Base-by-base conservation (phyloP, 2,329 filamentous ascomycete species). In the Fusarium sp. region DNA sequence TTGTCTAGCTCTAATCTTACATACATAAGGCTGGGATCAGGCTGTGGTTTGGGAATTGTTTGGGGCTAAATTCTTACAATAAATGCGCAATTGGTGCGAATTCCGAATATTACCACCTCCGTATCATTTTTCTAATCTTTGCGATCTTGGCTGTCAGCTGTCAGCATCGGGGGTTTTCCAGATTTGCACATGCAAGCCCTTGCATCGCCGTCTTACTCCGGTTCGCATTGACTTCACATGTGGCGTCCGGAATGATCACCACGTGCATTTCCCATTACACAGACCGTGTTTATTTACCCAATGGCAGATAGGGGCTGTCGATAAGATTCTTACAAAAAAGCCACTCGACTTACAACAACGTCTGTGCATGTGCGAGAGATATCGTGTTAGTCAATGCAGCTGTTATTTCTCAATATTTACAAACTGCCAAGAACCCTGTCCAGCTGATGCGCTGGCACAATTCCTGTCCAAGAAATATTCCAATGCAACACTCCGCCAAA, bases 1-100 rank as follows among this genome's bases (percentile, higher is more conserved):
- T 26, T 46, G 20, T 7, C 35, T 37, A 44, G 24, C 37, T 52
- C 26, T 24, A 52, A 43, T 33, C 51, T 54, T 54, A 47, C 51
- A 54, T 19, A 37, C 35, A 37, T n/a, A 17, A n/a, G 35, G 35
- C 35, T n/a, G n/a, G 35, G 35, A 37, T 37, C 35, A 37, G 35
- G 35, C n/a, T n/a, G 17, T 37, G 3, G 35, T 37, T 37, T 37
- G 17, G 41, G 35, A 13, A 17, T 33, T 9, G 24, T 41, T 50
- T 51, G 19, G 22, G 26, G 17, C 51, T 64, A 50, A 57, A 41
- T 37, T 64, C 43, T 51, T 20, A 64, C 45, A 39, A 9, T 20
- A 37, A 28, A 47, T 22, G 57, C 15, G 1, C 33, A 17, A 50
- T 51, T 56, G 33, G 35, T 10, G 17, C 13, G n/a, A n/a, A 14